phyloP scores from a whole-genome alignment of 2,329 filamentous ascomycete genomes.

The Diaporthe citriasiana region DNA sequence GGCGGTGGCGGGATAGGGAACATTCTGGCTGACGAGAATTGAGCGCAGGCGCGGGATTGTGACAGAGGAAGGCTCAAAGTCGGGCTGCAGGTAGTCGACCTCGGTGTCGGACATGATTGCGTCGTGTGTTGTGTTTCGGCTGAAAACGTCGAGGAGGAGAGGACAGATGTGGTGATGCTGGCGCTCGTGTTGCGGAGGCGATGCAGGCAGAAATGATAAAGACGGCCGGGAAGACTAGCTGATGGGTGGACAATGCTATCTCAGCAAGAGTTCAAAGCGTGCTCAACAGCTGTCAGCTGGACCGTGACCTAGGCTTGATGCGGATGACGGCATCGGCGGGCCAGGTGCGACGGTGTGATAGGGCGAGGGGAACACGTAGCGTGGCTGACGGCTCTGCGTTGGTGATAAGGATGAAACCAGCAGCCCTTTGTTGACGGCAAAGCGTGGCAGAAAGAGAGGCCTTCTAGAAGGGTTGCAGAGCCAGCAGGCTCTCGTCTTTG shows the following conservation, averaged over 20 bases:
- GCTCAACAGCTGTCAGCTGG: conserved; percentile 24
- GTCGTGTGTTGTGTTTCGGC: conserved; percentile 38
- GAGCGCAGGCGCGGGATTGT: conserved; percentile 91
- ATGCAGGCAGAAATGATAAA: background rate
- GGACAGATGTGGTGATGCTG: background rate
- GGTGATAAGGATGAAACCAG: conserved; percentile 23
- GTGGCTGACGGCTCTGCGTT: conserved; percentile 7
- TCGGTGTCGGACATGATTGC: conserved; percentile 74
- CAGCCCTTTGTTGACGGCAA: conserved; percentile 19
- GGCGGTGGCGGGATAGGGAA: conserved; percentile 87
- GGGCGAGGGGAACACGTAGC: conserved; percentile 13
- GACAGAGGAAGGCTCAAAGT: conserved; percentile 85
- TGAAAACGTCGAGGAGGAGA: background rate
- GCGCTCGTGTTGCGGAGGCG: background rate
- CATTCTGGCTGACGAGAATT: conserved; percentile 89
- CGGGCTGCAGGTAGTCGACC: conserved; percentile 86
- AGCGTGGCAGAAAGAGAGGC: background rate
- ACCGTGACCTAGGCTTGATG: conserved; percentile 25
- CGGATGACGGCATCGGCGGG: conserved; percentile 31
- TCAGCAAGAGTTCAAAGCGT: conserved; percentile 17
- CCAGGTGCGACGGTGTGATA: conserved; percentile 25
- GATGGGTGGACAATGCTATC: conserved; percentile 11
- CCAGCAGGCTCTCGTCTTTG: background rate
- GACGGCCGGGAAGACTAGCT: background rate
- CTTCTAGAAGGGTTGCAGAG: conserved; percentile 16